Base-by-base conservation (phyloP, 2,329 filamentous ascomycete species). In the Fusarium staphyleae region DNA sequence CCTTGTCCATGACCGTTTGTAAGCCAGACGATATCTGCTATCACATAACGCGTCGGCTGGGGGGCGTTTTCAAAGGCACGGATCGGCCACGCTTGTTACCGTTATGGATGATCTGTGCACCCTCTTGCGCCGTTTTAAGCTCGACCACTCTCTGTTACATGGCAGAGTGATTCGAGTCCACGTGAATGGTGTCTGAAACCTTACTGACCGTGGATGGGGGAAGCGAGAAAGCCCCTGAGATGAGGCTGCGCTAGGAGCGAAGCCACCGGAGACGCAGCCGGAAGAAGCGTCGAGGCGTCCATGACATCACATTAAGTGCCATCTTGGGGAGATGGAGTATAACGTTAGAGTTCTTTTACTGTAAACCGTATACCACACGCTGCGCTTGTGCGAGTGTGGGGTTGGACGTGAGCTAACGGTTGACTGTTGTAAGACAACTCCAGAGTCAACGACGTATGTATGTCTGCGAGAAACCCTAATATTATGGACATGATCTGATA, bases 11-110 rank as follows among this genome's bases (percentile, higher is more conserved):
- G 28, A 1, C 49, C 41, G 57, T 48, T 62, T 4, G 41, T 15
- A 16, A 37, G 18, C 22, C 8, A 42, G 3, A 15, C 13, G 2
- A 2, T 15, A 42, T 44, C 28, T 32, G 14, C n/a, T 37, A 18
- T 48, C 42, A 37, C 39, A 22, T 22, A 42, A 15, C 14, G 10
- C 43, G 28, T 13, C 15, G 24, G 16, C 14, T 24, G 10, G 24
- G 44, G 44, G 33, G 33, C 44, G 34, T 39, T 47, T 29, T 30
- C 33, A 22, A 24, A 55, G 53, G 28, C 34, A 59, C 22, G 14
- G 58, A 61, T 62, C 58, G 55, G 14, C 47, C 12, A 30, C 13
- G 11, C 12, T 36, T 40, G 48, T 53, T 53, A 35, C 52, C 15
- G 28, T 13, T 16, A 48, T 24, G 15, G 12, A 13, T 19, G 13